Evolutionary conservation across 2,329 filamentous ascomycete species (phyloP), one percentile per base, ranked within the genome.

Genomic region (Alternaria brassicae): DNA sequence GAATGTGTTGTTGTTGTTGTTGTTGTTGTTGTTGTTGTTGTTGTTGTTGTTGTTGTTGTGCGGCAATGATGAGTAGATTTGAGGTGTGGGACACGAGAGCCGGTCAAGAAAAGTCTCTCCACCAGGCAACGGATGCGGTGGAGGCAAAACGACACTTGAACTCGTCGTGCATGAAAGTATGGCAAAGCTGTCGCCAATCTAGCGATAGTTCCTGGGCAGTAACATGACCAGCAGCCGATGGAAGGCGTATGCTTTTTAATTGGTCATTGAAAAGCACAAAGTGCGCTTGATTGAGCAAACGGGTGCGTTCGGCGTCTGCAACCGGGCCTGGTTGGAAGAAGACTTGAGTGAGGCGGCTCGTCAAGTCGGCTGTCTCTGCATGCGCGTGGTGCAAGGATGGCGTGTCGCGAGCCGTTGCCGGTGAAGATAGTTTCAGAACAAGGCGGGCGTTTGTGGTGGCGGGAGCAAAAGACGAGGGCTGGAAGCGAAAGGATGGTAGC

Each of bases 201-300:
- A 68, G 55, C 10, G 56, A 57, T 19, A 69, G 45, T n/a, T 66
- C 23, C 44, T 54, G 60, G 19, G 36, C 53, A 36, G 52, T 36
- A 40, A 53, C 34, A 49, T 70, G 47, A 53, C 67, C 56, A 40
- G 45, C 44, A 28, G 65, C 28, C 19, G 51, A 63, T n/a, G 61
- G 62, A 15, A 69, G 52, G 32, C 50, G 59, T 13, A 67, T 42
- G 55, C 54, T 62, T 44, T 60, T 66, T 42, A 67, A 55, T 56
- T 63, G 51, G 50, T 58, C 47, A 39, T 62, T 48, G 34, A 69
- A 59, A 39, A 57, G 56, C 19, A 69, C 65, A 60, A 67, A 68
- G 44, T 65, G 61, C 36, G 60, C 39, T 34, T 60, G 55, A 19
- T 52, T 47, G 21, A 59, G 42, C 52, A 60, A 51, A 34, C 55